phyloP scores from a whole-genome alignment of 2,329 filamentous ascomycete genomes.

The Tolypocladium ophioglossoides region DNA sequence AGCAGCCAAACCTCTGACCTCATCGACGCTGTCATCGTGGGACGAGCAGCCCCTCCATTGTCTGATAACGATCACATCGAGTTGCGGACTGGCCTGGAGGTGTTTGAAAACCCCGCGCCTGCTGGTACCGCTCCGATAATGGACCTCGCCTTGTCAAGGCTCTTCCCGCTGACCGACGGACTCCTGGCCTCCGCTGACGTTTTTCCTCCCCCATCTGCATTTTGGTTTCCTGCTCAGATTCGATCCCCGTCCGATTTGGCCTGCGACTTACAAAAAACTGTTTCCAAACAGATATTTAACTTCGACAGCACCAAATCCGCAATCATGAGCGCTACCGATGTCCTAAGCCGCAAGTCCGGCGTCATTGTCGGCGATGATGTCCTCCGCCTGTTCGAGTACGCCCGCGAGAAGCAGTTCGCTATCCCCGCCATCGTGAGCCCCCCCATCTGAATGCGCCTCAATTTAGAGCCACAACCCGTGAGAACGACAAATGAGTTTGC shows the following conservation, averaged over 20 bases:
- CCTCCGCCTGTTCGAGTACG: constrained; percentile 72
- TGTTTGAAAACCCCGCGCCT: neutral
- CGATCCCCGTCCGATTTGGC: neutral
- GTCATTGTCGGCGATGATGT: constrained; percentile 46
- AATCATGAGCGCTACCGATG: constrained; percentile 28
- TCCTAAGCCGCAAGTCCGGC: constrained; percentile 40
- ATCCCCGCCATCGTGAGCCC: constrained; percentile 61
- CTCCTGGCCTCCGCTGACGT: neutral
- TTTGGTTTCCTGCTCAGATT: neutral
- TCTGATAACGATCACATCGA: neutral
- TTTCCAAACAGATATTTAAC: no score
- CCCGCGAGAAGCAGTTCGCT: constrained; percentile 77
- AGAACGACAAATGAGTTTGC: neutral
- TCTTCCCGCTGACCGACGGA: neutral
- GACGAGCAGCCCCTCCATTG: neutral
- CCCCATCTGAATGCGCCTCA: neutral
- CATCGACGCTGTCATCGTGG: neutral
- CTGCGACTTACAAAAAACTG: constrained; percentile 3
- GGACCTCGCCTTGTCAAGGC: neutral
- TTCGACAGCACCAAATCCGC: constrained; percentile 10
- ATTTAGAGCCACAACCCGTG: no score
- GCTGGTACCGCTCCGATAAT: neutral
- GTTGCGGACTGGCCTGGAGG: neutral
- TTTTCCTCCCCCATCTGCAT: neutral
- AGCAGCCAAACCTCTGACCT: neutral